Base-by-base conservation (phyloP, 2,329 filamentous ascomycete species). In the Alternaria dauci region DNA sequence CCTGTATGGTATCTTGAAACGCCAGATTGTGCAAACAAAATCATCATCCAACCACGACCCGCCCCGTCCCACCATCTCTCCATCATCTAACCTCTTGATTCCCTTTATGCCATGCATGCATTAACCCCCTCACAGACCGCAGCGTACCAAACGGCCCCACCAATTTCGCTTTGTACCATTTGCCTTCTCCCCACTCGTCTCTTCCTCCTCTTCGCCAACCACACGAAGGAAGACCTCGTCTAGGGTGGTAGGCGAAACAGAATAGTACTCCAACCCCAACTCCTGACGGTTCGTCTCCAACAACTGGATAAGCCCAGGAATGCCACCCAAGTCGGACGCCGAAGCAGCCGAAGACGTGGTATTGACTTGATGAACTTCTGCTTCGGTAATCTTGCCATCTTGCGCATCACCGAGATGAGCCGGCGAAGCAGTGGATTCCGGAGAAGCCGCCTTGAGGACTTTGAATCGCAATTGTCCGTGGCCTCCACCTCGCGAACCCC, bases 141-240 rank as follows among this genome's bases (percentile, higher is more conserved):
- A 56, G 8, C 30, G 20, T 41, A 51, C 20, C 12, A 58, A 54
- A 16, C 50, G 34, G 14, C 43, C 25, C 28, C 53, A 43, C 11
- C n/a, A n/a, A 11, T 18, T 25, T 34, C 58, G 34, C 30, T 58
- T 48, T 39, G 47, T 59, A 26, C 42, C 11, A 26, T 20, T 34
- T 58, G 23, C 44, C 48, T 63, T 61, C 57, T 65, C 66, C 58
- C 55, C 60, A n/a, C 20, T 46, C 7, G 20, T 61, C 28, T 71
- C 71, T 18, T 77, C 93, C 76, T 77, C 93, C 75, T 89, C 83
- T 77, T 88, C 86, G 1, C 89, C 89, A 0, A 97, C 93, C 73
- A 97, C 95, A 26, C 86, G 86, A 76, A 97, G 79, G 78, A 97
- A 97, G 0, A 97, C 93, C 78, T 97, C 92, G 74, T 97, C 94